phyloP scores from a whole-genome alignment of 805 yeast species.

The Zygosaccharomyces gambellarensis region DNA sequence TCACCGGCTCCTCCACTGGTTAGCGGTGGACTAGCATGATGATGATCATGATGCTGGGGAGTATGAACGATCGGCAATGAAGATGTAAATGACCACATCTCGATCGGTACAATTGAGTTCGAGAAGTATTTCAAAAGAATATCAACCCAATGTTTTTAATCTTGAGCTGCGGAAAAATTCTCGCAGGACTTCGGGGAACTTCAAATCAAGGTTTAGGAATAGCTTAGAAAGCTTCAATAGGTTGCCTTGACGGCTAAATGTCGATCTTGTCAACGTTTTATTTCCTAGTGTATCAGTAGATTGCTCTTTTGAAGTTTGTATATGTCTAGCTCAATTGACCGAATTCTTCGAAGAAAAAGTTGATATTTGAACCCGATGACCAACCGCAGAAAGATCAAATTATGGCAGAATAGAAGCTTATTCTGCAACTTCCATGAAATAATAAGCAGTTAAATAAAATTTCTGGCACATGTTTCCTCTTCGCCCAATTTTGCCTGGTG shows the following conservation, averaged over 20 bases:
- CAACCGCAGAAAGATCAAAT: neutral
- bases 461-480: neutral
- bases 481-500: neutral
- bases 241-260: neutral
- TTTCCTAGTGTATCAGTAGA: neutral
- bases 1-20: conserved; percentile 9
- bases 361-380: neutral
- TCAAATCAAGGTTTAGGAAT: neutral
- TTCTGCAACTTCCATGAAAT: neutral
- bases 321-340: neutral
- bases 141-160: neutral
- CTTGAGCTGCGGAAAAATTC: neutral
- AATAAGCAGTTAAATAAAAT: neutral
- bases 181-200: neutral
- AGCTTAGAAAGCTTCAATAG: neutral
- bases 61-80: conserved; percentile 22
- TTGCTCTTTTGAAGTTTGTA: neutral
- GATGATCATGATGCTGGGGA: conserved; percentile 12
- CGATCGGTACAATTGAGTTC: neutral
- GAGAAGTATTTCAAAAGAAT: neutral
- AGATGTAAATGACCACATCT: conserved; percentile 22
- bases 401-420: neutral
- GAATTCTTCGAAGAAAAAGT: neutral
- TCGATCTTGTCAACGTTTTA: neutral
- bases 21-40: conserved; percentile 5